phyloP scores from a whole-genome alignment of 2,329 filamentous ascomycete genomes.

The Diplodia mutila region DNA sequence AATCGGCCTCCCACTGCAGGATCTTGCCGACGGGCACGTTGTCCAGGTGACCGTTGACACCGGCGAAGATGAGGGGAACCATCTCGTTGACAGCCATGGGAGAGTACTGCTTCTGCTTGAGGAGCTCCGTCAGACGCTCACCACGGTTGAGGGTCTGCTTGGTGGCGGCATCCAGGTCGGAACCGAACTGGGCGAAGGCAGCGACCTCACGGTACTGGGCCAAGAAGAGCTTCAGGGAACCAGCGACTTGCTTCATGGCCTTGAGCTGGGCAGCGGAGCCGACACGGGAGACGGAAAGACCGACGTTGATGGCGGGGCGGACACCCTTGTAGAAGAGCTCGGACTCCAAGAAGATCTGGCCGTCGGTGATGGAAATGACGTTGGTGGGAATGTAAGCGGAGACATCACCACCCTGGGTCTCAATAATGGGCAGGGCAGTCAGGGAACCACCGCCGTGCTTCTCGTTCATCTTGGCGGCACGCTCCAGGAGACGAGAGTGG shows the following conservation, averaged over 20 bases:
- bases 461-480: slow-evolving; percentile 98
- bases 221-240: slow-evolving; percentile 99
- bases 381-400: slow-evolving; percentile 99
- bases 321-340: slow-evolving; percentile 99
- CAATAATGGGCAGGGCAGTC: slow-evolving; percentile 96
- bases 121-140: slow-evolving; percentile 97
- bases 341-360: slow-evolving; percentile 99
- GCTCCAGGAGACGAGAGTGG: slow-evolving; percentile 98
- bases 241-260: slow-evolving; percentile 99
- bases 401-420: slow-evolving; percentile 99
- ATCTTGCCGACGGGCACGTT: slow-evolving; percentile 87
- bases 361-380: slow-evolving; percentile 99
- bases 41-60: slow-evolving; percentile 98
- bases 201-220: slow-evolving; percentile 99
- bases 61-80: slow-evolving; percentile 98
- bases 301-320: slow-evolving; percentile 99
- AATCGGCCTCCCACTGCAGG: slow-evolving; percentile 90
- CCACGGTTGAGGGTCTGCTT: slow-evolving; percentile 98
- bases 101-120: slow-evolving; percentile 99
- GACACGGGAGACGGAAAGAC: slow-evolving; percentile 99
- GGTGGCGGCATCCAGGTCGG: slow-evolving; percentile 96
- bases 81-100: slow-evolving; percentile 99
- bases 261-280: slow-evolving; percentile 99
- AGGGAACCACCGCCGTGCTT: slow-evolving; percentile 94
- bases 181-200: slow-evolving; percentile 99